Conservation (phyloP, 257 asterid genomes). For the Dorcoceras hygrometricum region DNA sequence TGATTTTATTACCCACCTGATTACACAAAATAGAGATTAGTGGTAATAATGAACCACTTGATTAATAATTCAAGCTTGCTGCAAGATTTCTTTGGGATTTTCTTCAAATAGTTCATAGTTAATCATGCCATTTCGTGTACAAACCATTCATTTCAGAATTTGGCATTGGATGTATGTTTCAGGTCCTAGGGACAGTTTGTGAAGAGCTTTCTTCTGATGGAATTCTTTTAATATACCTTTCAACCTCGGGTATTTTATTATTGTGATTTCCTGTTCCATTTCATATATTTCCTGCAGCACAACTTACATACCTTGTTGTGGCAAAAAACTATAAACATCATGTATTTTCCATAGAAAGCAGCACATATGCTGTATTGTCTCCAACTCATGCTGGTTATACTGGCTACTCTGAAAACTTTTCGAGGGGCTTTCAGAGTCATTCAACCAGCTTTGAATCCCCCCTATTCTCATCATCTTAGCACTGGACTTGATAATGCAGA, state of each 20-base stretch:
- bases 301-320: conserved; percentile 5
- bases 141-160: conserved; percentile 22
- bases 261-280: conserved; percentile 7
- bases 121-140: conserved; percentile 15
- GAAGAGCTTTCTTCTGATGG: conserved; percentile 98
- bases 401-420: conserved; percentile 44
- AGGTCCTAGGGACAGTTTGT: conserved; percentile 87
- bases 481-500: conserved; percentile 41
- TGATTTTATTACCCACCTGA: background rate
- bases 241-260: conserved; percentile 64
- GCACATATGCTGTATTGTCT: conserved; percentile 45
- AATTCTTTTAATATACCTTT: conserved; percentile 67
- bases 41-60: background rate
- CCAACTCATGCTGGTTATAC: conserved; percentile 51
- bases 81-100: conserved; percentile 8
- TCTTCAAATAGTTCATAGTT: conserved; percentile 7
- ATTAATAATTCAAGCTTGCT: background rate
- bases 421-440: conserved; percentile 55
- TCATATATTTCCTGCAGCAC: conserved; percentile 16
- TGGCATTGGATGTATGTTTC: conserved; percentile 31
- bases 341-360: conserved; percentile 51
- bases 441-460: conserved; percentile 46
- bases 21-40: background rate
- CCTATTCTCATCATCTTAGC: conserved; percentile 35
- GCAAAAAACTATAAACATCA: conserved; percentile 24